Evolutionary conservation across 495 filamentous ascomycete species (phyloP).

Genomic region (Aspergillus leporis): DNA sequence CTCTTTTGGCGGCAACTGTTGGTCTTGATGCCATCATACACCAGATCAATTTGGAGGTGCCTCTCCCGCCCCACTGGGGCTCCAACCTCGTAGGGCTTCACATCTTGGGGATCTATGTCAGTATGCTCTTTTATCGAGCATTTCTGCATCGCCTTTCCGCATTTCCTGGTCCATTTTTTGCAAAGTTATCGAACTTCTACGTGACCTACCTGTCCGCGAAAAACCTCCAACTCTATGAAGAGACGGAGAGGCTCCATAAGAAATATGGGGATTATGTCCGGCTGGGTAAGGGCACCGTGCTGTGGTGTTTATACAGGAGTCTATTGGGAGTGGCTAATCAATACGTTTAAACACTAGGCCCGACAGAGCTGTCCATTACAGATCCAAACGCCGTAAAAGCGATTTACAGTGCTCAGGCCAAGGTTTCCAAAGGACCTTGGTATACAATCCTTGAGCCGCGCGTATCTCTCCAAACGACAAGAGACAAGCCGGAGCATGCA

Average conservation of each 20-base stretch:
- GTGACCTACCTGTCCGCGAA: slow-evolving; percentile 16
- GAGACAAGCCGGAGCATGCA: slow-evolving; percentile 38
- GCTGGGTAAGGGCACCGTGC: slow-evolving; percentile 12
- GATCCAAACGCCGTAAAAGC: slow-evolving; percentile 33
- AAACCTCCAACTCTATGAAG: slow-evolving; percentile 31
- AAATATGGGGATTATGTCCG: slow-evolving; percentile 48
- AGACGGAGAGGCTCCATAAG: slow-evolving; percentile 39
- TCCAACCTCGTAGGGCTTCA: not conserved
- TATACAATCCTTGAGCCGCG: slow-evolving; percentile 38
- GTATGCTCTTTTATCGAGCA: slow-evolving; percentile 36
- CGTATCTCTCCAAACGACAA: slow-evolving; percentile 35
- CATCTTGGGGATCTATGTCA: slow-evolving; percentile 22
- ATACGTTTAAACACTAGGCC: slow-evolving; percentile 22
- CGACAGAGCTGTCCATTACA: slow-evolving; percentile 41
- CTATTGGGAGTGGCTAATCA: not conserved
- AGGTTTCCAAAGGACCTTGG: slow-evolving; percentile 40
- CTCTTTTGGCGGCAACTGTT: not conserved
- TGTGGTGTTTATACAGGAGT: not conserved
- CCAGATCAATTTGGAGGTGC: not conserved
- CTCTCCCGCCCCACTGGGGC: not conserved
- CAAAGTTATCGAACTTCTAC: slow-evolving; percentile 35
- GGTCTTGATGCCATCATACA: not conserved
- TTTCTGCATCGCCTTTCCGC: slow-evolving; percentile 33
- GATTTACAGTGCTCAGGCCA: slow-evolving; percentile 32
- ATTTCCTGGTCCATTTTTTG: slow-evolving; percentile 42